Base-by-base conservation (phyloP, 1,284 basidiomycete genomes). In the Volvariella volvacea region DNA sequence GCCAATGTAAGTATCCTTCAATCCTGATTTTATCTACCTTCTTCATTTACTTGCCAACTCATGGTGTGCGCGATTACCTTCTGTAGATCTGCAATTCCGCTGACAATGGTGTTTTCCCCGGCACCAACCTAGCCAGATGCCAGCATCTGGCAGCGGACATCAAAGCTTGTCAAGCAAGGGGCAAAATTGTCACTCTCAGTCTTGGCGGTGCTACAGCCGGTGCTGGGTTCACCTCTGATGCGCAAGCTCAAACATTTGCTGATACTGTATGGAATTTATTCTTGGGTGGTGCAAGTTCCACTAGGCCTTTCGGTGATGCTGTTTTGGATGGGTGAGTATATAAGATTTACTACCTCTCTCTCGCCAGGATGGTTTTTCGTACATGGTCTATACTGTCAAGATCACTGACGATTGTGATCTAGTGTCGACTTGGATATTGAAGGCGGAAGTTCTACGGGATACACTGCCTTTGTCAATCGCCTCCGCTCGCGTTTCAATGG, bases 391-490 rank as follows among this genome's bases (percentile, higher is more conserved):
- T n/a, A n/a, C n/a, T n/a, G n/a, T n/a, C n/a, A 28, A 28, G 25
- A 12, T 30, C 33, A 22, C 15, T 14, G 25, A 16, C 1, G 33
- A 9, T 17, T 3, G 42, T 30, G 33, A 21, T 40, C 31, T 41
- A 80, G 79, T 30, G 61, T 84, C 43, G 81, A 84, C 53, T 60
- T 84, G 37, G 81, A 84, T 54, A 78, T 84, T 46, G 82, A 84
- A 61, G 76, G 78, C 19, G 81, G 81, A 4, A 59, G 61, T 3
- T 67, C 68, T 30, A 62, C 64, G 3, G 73, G 76, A 42, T 78
- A 71, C 56, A 59, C 65, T 14, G 66, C 77, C 0, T 83, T 85
- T 51, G 68, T 81, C 22, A 76, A 61, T 21, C 61, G 67, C 41
- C 65, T 84, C 17, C 65, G 78, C 3, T 55, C 64, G 0, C 71